Conservation (phyloP, 768 basidiomycete species). For the Termitomyces sp. region DNA sequence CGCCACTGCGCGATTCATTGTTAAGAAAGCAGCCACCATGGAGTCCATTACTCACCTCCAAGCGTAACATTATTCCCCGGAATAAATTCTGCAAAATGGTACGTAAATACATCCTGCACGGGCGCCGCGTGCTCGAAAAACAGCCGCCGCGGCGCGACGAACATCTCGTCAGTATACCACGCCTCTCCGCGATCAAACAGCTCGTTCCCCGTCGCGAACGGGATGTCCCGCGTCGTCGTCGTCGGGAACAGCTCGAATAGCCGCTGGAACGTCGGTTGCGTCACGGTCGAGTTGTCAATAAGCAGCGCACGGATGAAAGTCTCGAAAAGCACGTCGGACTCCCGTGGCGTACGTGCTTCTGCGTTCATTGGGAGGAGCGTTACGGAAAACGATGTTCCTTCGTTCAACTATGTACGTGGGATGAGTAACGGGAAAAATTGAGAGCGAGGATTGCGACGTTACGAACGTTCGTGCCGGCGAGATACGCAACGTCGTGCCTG, state of each 20-base stretch:
- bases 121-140: constrained; percentile 45
- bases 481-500: constrained; percentile 41
- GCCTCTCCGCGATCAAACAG: constrained; percentile 53
- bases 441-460: background rate
- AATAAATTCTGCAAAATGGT: constrained; percentile 53
- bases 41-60: constrained; percentile 34
- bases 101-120: constrained; percentile 44
- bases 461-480: constrained; percentile 52
- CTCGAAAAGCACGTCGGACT: constrained; percentile 40
- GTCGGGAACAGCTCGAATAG: constrained; percentile 37
- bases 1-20: constrained; percentile 1
- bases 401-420: constrained; percentile 2
- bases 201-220: constrained; percentile 55
- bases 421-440: background rate
- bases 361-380: constrained; percentile 42
- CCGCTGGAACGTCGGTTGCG: constrained; percentile 30
- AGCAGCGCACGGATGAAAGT: constrained; percentile 42
- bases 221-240: constrained; percentile 27
- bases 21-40: background rate
- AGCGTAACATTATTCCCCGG: constrained; percentile 44
- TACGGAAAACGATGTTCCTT: constrained; percentile 40
- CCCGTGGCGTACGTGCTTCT: constrained; percentile 26
- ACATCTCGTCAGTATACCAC: too few species aligned
- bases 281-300: constrained; percentile 47
- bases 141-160: constrained; percentile 41